These are phyloP conservation scores for Fusarium oligoseptatum DNA, from an alignment of 2,329 filamentous ascomycete genomes.

Conservation along the genomic window DNA sequence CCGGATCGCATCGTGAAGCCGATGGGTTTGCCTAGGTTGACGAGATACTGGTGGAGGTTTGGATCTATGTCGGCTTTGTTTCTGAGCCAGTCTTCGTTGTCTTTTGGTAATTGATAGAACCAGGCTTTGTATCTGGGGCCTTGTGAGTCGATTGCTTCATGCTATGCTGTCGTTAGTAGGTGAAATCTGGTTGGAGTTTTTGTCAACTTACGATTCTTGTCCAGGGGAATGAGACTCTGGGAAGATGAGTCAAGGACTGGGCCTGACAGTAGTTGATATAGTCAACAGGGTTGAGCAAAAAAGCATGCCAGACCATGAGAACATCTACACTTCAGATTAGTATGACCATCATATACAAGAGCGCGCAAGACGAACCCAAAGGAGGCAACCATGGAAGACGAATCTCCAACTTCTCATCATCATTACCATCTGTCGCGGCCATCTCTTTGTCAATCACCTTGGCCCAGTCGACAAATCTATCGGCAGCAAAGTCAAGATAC, in stretches of 20 bases:
- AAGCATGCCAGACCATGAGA: slow-evolving; percentile 41
- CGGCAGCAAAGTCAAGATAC: slow-evolving; percentile 41
- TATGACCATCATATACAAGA: accelerated
- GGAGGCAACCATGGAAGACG: slow-evolving; percentile 27
- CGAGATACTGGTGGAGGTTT: slow-evolving; percentile 11
- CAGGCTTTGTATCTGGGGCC: slow-evolving; percentile 26
- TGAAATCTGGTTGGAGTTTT: neutral
- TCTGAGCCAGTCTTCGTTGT: slow-evolving; percentile 2
- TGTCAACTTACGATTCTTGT: slow-evolving; percentile 19
- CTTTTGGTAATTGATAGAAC: slow-evolving; percentile 6
- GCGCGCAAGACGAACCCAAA: slow-evolving; percentile 17
- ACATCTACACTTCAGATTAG: slow-evolving; percentile 23
- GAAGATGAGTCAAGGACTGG: neutral
- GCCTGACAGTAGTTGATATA: slow-evolving; percentile 24
- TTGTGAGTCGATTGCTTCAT: slow-evolving; percentile 30
- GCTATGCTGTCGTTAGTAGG: slow-evolving; percentile 16
- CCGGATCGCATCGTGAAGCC: neutral
- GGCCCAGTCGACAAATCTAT: slow-evolving; percentile 42
- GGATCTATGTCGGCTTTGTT: neutral
- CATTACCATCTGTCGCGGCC: neutral
- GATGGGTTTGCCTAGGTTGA: slow-evolving; percentile 10
- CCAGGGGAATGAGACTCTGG: slow-evolving; percentile 33
- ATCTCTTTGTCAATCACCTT: slow-evolving; percentile 16
- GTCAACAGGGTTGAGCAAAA: slow-evolving; percentile 34
- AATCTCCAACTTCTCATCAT: neutral